Percentiles rank a stretch among this genome's conserved stretches.
These are phyloP conservation scores for Solanum hybrid DNA, from an alignment of 305 asterid genomes.

Conservation along the genomic window DNA sequence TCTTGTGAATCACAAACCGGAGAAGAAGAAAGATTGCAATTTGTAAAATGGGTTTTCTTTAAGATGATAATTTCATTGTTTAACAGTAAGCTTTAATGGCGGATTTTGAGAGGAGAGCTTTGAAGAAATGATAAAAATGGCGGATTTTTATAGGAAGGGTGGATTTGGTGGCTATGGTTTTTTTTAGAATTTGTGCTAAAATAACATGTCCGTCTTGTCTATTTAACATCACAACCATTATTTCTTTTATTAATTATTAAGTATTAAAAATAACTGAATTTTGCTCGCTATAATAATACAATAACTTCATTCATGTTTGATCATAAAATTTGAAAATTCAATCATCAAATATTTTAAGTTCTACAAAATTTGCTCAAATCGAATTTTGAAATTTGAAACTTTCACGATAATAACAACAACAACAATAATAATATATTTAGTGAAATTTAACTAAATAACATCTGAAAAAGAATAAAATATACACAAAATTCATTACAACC, in stretches of 20 bases:
- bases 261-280: not conserved
- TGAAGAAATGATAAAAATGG: constrained; percentile 7
- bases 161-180: not conserved
- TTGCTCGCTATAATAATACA: not conserved
- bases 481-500: no score
- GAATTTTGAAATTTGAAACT: not conserved
- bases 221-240: not conserved
- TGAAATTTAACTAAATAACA: no score
- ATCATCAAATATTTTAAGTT: not conserved
- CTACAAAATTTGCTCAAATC: not conserved
- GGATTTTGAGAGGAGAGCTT: not conserved
- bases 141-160: not conserved
- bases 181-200: not conserved
- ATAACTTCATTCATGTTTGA: not conserved
- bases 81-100: not conserved
- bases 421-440: no score
- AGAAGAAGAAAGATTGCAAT: not conserved
- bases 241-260: not conserved
- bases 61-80: not conserved
- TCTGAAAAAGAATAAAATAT: no score
- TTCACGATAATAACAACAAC: no score
- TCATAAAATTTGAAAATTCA: not conserved
- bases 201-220: not conserved
- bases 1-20: not conserved
- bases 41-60: not conserved